These are phyloP conservation scores for Mycena galericulata DNA, from an alignment of 768 basidiomycete species.

Conservation along the genomic window DNA sequence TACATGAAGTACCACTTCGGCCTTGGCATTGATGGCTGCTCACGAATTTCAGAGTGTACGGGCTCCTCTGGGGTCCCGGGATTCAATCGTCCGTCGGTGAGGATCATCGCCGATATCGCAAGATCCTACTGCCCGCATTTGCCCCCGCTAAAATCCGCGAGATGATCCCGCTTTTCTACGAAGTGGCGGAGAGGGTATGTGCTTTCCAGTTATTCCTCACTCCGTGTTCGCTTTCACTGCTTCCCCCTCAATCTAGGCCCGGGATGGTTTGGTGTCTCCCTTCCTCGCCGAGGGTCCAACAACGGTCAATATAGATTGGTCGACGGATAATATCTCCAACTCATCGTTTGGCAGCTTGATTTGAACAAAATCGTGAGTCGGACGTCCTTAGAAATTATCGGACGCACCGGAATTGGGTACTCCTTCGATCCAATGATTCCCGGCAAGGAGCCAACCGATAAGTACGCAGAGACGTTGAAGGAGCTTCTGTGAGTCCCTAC, in stretches of 20 bases:
- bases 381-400: too few relatives aligned
- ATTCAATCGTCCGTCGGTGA: too few relatives aligned
- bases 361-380: background rate
- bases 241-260: too few relatives aligned
- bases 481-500: background rate
- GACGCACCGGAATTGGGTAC: too few relatives aligned
- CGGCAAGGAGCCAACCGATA: too few relatives aligned
- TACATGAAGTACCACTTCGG: background rate
- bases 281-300: background rate
- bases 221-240: background rate
- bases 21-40: too few relatives aligned
- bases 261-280: background rate
- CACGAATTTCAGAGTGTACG: too few relatives aligned
- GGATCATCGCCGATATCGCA: too few relatives aligned
- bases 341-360: background rate
- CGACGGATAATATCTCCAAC: background rate
- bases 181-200: too few relatives aligned
- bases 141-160: background rate
- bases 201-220: too few relatives aligned
- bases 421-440: too few relatives aligned
- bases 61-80: too few relatives aligned
- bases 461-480: background rate
- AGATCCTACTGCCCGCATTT: background rate
- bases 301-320: background rate
- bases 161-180: background rate